Conservation (phyloP, 805 yeast species). For the Saturnispora silvae region DNA sequence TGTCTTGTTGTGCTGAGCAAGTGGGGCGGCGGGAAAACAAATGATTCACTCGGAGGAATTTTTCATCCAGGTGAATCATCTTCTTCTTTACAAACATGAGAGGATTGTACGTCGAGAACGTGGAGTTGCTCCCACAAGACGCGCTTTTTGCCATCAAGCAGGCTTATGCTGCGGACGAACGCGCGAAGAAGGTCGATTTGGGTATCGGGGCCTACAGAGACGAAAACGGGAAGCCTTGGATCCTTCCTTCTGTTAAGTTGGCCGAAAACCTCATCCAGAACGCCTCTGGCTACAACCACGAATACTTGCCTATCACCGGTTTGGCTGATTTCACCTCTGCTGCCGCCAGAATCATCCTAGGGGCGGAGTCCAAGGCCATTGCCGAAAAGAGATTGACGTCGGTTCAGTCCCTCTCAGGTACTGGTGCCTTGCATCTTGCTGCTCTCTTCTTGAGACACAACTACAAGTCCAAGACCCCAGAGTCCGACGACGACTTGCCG, state of each 20-base stretch:
- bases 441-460: conserved; percentile 56
- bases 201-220: conserved; percentile 96
- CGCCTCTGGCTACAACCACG: conserved; percentile 65
- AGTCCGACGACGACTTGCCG: conserved; percentile 20
- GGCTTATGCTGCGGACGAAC: conserved; percentile 45
- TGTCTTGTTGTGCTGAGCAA: no score
- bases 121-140: conserved; percentile 69
- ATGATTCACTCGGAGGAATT: no score
- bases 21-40: no score
- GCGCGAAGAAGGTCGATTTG: conserved; percentile 66
- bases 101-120: conserved; percentile 25
- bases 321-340: conserved; percentile 53
- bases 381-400: conserved; percentile 42
- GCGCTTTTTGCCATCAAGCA: conserved; percentile 77
- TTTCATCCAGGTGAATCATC: no score
- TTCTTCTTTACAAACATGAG: conserved; percentile 11
- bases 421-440: conserved; percentile 86
- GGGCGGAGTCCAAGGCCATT: conserved; percentile 45
- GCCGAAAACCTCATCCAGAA: conserved; percentile 59
- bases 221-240: conserved; percentile 80
- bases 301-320: conserved; percentile 79
- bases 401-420: conserved; percentile 74
- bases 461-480: conserved; percentile 26
- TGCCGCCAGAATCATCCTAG: conserved; percentile 67
- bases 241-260: conserved; percentile 63